These are phyloP conservation scores for Linanthus parryae DNA, from an alignment of 148 eudicot species.

Conservation along the genomic window DNA sequence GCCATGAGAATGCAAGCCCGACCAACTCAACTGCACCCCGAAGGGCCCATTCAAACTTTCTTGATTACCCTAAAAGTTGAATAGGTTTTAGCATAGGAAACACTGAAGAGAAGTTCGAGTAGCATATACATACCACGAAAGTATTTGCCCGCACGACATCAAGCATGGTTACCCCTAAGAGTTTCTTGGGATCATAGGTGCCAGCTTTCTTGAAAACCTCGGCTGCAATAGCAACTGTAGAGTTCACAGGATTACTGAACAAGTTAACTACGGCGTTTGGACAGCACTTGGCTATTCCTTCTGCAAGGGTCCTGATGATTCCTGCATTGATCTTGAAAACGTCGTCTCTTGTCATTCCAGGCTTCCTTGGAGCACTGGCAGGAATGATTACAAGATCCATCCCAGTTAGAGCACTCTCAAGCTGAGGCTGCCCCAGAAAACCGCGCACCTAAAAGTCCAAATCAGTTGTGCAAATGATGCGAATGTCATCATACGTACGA, in stretches of 20 bases:
- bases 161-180: conserved; percentile 90
- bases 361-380: conserved; percentile 97
- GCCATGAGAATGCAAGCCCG: no score
- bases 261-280: conserved; percentile 86
- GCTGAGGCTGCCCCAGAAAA: conserved; percentile 71
- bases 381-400: conserved; percentile 93
- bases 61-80: no score
- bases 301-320: conserved; percentile 84
- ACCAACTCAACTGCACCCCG: no score
- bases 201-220: conserved; percentile 99
- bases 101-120: no score
- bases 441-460: conserved; percentile 65
- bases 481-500: no score
- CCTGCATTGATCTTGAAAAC: conserved; percentile 98
- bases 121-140: conserved; percentile 96
- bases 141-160: conserved; percentile 98
- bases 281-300: conserved; percentile 80
- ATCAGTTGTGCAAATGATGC: no score
- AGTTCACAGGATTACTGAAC: conserved; percentile 96
- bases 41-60: no score
- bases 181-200: conserved; percentile 85
- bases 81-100: no score
- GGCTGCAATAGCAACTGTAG: conserved; percentile 93
- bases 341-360: conserved; percentile 99
- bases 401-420: conserved; percentile 76